Conservation (phyloP, 371 early-diverging fungal species). For the Smittium mucronatum region DNA sequence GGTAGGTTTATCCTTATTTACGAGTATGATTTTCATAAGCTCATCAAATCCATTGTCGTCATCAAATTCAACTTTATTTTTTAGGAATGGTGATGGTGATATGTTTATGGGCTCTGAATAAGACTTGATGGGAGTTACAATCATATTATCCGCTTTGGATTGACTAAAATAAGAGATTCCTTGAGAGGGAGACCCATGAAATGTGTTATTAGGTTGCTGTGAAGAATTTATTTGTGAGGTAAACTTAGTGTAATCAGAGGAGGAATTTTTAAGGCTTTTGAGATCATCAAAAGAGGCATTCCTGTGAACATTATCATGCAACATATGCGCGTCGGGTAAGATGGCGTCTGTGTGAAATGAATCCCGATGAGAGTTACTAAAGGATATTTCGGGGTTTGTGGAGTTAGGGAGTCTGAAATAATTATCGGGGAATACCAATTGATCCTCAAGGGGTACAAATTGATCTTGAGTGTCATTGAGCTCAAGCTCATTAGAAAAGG, state of each 20-base stretch:
- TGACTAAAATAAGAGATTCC: too few species aligned
- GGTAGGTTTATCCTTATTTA: neutral
- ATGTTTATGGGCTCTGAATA: neutral
- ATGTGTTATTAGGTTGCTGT: neutral
- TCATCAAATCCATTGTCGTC: neutral
- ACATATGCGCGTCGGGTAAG: neutral
- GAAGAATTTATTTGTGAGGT: neutral
- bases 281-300: neutral
- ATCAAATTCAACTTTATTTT: neutral
- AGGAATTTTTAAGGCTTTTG: neutral
- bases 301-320: neutral
- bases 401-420: neutral
- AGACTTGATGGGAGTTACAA: neutral
- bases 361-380: neutral
- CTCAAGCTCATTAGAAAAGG: too few species aligned
- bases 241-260: neutral
- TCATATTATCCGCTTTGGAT: neutral
- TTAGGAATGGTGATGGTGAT: neutral
- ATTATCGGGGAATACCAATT: neutral
- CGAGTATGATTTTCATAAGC: neutral
- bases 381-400: neutral
- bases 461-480: neutral
- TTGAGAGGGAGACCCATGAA: neutral
- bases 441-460: neutral
- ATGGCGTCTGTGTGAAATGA: neutral